These are phyloP conservation scores for Phylloporus scabripes DNA, from an alignment of 768 basidiomycete species.

Conservation along the genomic window DNA sequence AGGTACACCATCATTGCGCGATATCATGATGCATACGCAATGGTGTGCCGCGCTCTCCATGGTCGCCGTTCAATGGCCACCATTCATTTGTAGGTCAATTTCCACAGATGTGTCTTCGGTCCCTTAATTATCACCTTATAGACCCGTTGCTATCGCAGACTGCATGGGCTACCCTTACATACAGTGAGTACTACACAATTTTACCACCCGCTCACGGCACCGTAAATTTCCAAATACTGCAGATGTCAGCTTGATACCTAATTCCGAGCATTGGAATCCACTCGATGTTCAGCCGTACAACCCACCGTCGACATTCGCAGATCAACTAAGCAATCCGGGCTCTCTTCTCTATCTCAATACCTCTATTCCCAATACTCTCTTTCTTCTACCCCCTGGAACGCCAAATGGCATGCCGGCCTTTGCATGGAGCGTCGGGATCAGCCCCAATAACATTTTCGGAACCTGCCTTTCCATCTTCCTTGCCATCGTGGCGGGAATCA, in stretches of 20 bases:
- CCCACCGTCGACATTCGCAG: slow-evolving; percentile 65
- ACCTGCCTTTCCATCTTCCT: slow-evolving; percentile 83
- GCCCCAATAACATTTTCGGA: slow-evolving; percentile 75
- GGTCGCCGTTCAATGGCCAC: slow-evolving; percentile 95
- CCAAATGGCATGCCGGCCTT: slow-evolving; percentile 71
- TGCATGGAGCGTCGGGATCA: slow-evolving; percentile 77
- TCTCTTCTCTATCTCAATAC: slow-evolving; percentile 79
- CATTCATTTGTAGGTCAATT: slow-evolving; percentile 69
- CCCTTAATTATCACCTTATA: slow-evolving; percentile 30
- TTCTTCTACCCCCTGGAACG: slow-evolving; percentile 59
- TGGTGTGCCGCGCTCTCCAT: slow-evolving; percentile 87
- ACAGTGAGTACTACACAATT: slow-evolving; percentile 45
- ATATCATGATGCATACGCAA: slow-evolving; percentile 90
- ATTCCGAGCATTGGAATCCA: slow-evolving; percentile 61
- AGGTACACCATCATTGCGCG: slow-evolving; percentile 91
- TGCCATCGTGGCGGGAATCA: slow-evolving; percentile 65
- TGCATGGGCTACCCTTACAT: slow-evolving; percentile 80
- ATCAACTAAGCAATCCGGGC: slow-evolving; percentile 62
- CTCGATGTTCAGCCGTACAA: slow-evolving; percentile 49
- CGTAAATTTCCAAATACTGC: slow-evolving; percentile 4
- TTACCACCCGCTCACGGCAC: slow-evolving; percentile 8
- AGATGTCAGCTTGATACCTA: slow-evolving; percentile 73
- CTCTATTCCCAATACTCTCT: slow-evolving; percentile 63
- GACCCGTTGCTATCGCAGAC: slow-evolving; percentile 88
- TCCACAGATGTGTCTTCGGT: not conserved